phyloP scores from a whole-genome alignment of 2,329 filamentous ascomycete genomes.

The Colletotrichum trifolii region DNA sequence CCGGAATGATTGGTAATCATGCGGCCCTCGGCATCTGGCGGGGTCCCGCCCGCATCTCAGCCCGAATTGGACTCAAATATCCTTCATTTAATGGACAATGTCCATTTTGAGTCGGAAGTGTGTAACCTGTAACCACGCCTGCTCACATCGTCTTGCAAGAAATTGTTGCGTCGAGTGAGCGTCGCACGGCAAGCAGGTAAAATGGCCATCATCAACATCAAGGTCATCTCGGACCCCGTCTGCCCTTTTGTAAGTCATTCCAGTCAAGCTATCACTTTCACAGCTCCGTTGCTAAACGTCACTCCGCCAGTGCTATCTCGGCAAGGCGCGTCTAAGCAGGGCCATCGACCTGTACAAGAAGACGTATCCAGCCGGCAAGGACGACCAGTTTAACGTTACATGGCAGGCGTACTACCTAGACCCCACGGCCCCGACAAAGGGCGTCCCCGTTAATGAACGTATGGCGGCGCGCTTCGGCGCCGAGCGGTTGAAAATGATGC shows the following conservation, averaged over 20 bases:
- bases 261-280: not conserved
- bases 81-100: not conserved
- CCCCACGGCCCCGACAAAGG: constrained; percentile 64
- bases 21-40: constrained; percentile 19
- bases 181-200: constrained; percentile 35
- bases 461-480: constrained; percentile 75
- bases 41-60: constrained; percentile 28
- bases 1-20: constrained; percentile 36
- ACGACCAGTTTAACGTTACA: constrained; percentile 77
- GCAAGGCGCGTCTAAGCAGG: constrained; percentile 78
- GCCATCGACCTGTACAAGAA: constrained; percentile 76
- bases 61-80: constrained; percentile 10
- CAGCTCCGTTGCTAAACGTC: constrained; percentile 37
- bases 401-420: constrained; percentile 89
- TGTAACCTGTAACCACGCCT: not conserved
- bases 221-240: constrained; percentile 83
- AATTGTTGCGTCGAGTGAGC: constrained; percentile 13
- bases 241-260: constrained; percentile 68
- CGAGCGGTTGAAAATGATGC: constrained; percentile 67
- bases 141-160: too few species aligned
- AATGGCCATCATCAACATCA: constrained; percentile 82
- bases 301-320: constrained; percentile 75
- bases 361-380: constrained; percentile 64
- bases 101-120: too few species aligned
- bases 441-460: constrained; percentile 59